Evolutionary conservation across 2,329 filamentous ascomycete species (phyloP), one percentile per base, ranked within the genome.

Genomic region (Chaetomiaceae sp.): DNA sequence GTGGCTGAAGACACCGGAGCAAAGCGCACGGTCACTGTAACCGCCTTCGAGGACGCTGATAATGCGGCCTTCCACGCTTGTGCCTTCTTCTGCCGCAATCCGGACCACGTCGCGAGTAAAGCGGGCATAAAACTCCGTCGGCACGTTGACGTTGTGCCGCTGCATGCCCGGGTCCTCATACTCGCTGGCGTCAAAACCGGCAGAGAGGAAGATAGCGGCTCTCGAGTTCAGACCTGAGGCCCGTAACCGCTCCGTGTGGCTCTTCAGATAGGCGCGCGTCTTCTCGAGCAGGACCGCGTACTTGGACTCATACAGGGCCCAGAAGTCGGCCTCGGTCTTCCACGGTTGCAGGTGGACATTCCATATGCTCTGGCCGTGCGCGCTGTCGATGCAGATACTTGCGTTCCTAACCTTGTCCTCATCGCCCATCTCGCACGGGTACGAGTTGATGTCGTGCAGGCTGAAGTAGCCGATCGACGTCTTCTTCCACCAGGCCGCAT

Each of bases 391-490:
- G 68, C 95, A 97, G 23, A 96, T 73, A 72, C 91, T 96, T 1
- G 95, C 94, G 63, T 92, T 95, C 66, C 88, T 89, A 47, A 97
- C 86, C 70, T 97, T 97, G 20, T 94, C 89, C 54, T 88, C 83
- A 57, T 97, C 92, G n/a, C 92, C 94, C 67, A 81, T 82, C 69
- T 99, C 94, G 68, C 94, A 99, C 0, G 95, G 94, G 65, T 95
- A 99, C 0, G 92, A 97, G 71, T 99, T 97, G 73, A 99, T 96
- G 66, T 99, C 94, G 68, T 99, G 94, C 39, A 99, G 70, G 68
- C 91, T 96, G 70, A 96, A 97, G 68, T 99, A 99, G 9, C 91
- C 94, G 63, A 97, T 94, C 0, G 87, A 85, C 0, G 87, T 85
- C 73, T 89, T 94, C 72, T 92, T 92, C 78, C 87, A 87, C 27